phyloP scores from a whole-genome alignment of 257 asterid species.

The Phtheirospermum japonicum region DNA sequence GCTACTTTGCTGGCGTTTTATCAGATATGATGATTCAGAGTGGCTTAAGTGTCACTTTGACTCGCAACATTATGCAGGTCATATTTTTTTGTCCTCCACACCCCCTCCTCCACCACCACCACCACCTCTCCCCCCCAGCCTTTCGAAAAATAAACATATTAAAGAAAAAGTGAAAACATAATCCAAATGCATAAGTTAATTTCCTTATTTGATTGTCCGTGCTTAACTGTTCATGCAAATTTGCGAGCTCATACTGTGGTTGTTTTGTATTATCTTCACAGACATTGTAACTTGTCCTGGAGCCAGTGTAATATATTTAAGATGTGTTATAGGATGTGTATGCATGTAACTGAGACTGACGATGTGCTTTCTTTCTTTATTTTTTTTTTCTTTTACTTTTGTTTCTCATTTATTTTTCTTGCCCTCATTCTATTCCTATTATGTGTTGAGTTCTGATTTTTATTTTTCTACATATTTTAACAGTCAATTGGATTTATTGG shows the following conservation, averaged over 20 bases:
- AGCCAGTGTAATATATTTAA: conserved; percentile 3
- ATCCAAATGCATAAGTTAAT: conserved; percentile 4
- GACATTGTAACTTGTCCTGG: conserved; percentile 14
- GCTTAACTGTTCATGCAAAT: background rate
- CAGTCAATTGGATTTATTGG: conserved; percentile 94
- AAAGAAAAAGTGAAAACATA: conserved; percentile 1
- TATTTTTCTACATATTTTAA: conserved; percentile 6
- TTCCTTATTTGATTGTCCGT: background rate
- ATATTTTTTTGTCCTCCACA: background rate
- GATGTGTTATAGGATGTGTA: conserved; percentile 13
- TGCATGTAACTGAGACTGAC: background rate
- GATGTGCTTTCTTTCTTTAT: background rate
- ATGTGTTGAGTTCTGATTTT: conserved; percentile 18
- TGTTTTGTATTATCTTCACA: background rate
- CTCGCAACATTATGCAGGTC: conserved; percentile 98
- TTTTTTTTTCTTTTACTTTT: background rate
- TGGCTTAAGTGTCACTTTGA: conserved; percentile 73
- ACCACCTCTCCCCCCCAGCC: conserved; percentile 8
- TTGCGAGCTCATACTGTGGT: background rate
- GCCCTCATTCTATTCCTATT: conserved; percentile 8
- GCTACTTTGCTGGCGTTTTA: conserved; percentile 81
- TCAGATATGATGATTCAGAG: conserved; percentile 84
- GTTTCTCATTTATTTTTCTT: conserved; percentile 6
- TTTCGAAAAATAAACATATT: background rate
- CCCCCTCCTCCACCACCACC: too few species aligned